phyloP scores from a whole-genome alignment of 768 basidiomycete genomes.

The Leccinum variicolor region DNA sequence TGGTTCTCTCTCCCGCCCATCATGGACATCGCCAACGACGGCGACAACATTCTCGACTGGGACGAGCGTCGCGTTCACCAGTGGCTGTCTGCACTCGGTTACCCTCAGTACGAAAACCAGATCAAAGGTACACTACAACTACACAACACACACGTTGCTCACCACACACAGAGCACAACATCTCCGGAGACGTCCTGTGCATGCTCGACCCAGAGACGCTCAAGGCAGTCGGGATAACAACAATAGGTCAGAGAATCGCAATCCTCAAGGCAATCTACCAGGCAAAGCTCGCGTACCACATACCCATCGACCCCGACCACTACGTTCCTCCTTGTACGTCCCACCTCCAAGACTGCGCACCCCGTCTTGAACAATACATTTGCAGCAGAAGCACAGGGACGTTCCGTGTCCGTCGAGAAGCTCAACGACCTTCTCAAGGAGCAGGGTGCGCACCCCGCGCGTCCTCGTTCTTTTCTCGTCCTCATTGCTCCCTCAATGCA shows the following conservation, averaged over 20 bases:
- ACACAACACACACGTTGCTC: background rate
- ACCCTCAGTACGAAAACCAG: constrained; percentile 80
- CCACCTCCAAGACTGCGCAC: background rate
- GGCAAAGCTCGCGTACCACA: constrained; percentile 77
- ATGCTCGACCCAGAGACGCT: constrained; percentile 81
- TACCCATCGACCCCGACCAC: constrained; percentile 79
- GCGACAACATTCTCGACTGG: constrained; percentile 55
- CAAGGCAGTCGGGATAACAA: constrained; percentile 83
- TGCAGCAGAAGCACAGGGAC: constrained; percentile 59
- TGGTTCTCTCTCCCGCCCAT: constrained; percentile 8
- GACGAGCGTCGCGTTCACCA: constrained; percentile 72
- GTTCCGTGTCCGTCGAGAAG: constrained; percentile 58
- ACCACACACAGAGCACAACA: constrained; percentile 68
- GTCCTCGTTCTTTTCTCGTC: background rate
- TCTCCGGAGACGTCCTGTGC: constrained; percentile 87
- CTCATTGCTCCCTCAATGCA: constrained; percentile 5
- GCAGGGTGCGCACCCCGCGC: constrained; percentile 52
- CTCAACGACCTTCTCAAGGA: constrained; percentile 66
- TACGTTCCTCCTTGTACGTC: constrained; percentile 87
- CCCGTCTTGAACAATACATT: background rate
- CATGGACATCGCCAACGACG: constrained; percentile 29
- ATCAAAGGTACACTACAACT: constrained; percentile 56
- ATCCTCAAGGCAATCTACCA: constrained; percentile 93
- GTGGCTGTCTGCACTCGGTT: constrained; percentile 78
- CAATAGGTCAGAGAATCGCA: constrained; percentile 86